These are phyloP conservation scores for Eutrema heterophyllum DNA, from an alignment of 345 rosid genomes.

Conservation along the genomic window DNA sequence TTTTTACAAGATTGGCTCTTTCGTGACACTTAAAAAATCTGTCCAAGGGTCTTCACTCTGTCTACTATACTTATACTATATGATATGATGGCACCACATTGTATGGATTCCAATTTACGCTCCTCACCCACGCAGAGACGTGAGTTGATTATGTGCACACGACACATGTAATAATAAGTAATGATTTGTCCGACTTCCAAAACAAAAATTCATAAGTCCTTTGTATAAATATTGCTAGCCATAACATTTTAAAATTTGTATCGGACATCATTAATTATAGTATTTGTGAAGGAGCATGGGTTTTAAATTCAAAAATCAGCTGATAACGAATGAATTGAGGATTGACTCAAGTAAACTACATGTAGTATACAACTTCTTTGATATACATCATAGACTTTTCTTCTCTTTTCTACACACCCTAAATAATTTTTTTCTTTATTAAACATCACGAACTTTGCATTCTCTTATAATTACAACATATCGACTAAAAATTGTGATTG, in stretches of 20 bases:
- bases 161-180: slow-evolving; percentile 18
- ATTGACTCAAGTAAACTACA: no score
- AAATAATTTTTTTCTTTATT: no score
- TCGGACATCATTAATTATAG: background rate
- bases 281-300: background rate
- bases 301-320: background rate
- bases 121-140: slow-evolving; percentile 17
- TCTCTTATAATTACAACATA: no score
- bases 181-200: slow-evolving; percentile 12
- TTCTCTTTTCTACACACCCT: no score
- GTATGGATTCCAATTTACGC: slow-evolving; percentile 11
- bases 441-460: no score
- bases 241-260: background rate
- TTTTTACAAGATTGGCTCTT: slow-evolving; percentile 1
- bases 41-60: background rate
- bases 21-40: background rate
- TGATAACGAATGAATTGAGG: background rate
- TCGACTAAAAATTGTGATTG: no score
- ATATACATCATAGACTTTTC: no score
- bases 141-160: slow-evolving; percentile 19
- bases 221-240: background rate
- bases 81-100: slow-evolving; percentile 18
- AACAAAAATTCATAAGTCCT: background rate
- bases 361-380: no score
- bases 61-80: background rate